Percentiles rank a stretch among this genome's conserved stretches.
phyloP scores from a whole-genome alignment of 345 rosid genomes.

The Cardamine resedifolia region DNA sequence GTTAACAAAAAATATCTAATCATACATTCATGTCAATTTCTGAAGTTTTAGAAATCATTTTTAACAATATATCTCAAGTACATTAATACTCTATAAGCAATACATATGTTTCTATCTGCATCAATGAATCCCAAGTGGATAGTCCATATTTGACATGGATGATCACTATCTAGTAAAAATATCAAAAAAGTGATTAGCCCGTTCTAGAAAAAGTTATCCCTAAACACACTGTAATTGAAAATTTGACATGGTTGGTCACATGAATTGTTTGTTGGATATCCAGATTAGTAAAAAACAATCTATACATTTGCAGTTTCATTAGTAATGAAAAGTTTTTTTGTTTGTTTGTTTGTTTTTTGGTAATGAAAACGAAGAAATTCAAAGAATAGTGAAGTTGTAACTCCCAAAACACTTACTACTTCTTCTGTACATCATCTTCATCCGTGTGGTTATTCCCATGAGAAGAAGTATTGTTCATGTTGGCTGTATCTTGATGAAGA shows the following conservation, averaged over 20 bases:
- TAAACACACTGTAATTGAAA: background rate
- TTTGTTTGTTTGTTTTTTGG: background rate
- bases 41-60: background rate
- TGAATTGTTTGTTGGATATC: background rate
- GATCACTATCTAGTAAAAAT: background rate
- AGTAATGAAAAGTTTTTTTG: background rate
- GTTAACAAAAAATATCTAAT: background rate
- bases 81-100: too few species aligned
- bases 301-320: conserved; percentile 14
- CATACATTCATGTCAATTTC: background rate
- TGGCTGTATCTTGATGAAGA: conserved; percentile 59
- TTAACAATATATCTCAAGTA: too few species aligned
- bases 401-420: conserved; percentile 43
- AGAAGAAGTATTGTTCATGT: conserved; percentile 37
- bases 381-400: conserved; percentile 14
- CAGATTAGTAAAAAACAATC: background rate
- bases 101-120: background rate
- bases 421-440: conserved; percentile 41
- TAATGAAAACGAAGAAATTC: conserved; percentile 7
- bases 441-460: conserved; percentile 34
- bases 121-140: background rate
- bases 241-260: background rate
- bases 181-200: background rate
- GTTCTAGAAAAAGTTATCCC: background rate
- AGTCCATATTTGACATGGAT: background rate